A percentile compares a stretch with the other conserved stretches of the same genome.
Evolutionary conservation across 2,329 filamentous ascomycete genomes (phyloP).

Genomic region (Aspergillus sergii): DNA sequence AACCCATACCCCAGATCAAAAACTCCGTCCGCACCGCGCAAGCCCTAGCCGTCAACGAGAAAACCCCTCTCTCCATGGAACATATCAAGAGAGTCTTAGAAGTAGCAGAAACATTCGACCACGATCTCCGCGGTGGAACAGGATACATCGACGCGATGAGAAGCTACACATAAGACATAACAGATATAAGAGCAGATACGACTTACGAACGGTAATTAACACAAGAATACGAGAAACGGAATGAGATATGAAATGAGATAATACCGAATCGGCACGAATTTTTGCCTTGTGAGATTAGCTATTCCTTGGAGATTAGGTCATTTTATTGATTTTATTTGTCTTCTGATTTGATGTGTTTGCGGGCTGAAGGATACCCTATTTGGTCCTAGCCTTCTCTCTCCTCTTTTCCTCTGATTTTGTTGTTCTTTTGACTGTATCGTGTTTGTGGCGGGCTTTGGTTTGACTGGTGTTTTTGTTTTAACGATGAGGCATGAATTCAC

Average conservation of each 20-base stretch:
- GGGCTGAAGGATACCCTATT: conserved; percentile 2
- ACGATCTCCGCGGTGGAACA: conserved; percentile 77
- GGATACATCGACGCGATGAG: conserved; percentile 85
- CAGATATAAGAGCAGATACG: background rate
- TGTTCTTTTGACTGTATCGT: background rate
- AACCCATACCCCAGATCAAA: conserved; percentile 68
- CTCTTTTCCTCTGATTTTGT: background rate
- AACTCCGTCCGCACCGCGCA: conserved; percentile 84
- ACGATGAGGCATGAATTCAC: background rate
- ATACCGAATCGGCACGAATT: background rate
- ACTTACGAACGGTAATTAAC: background rate
- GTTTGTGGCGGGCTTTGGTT: background rate
- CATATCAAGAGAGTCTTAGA: conserved; percentile 84
- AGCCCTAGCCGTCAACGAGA: conserved; percentile 76
- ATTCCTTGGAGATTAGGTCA: background rate
- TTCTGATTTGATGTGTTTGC: background rate
- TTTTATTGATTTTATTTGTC: background rate
- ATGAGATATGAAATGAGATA: background rate
- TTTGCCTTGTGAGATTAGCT: background rate
- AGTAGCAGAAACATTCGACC: conserved; percentile 79
- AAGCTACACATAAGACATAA: conserved; percentile 59
- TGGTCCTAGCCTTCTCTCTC: conserved; percentile 3
- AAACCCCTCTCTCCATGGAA: conserved; percentile 70
- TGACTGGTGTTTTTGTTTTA: background rate
- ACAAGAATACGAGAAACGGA: background rate